Base-by-base conservation (phyloP, 225 moss, liverwort and hornwort species). In the Pseudoscleropodium purum region DNA sequence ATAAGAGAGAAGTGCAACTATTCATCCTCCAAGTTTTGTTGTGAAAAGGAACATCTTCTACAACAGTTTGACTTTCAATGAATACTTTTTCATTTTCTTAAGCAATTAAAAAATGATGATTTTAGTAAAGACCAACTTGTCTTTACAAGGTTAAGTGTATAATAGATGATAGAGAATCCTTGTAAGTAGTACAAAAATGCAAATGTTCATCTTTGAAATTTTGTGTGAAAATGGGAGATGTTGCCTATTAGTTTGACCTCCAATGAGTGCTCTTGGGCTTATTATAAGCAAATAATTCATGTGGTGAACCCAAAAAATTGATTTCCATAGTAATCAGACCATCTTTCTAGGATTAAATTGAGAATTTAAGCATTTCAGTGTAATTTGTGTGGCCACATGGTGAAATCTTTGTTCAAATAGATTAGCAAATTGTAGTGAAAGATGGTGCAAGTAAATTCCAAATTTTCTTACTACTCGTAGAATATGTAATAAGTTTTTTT, bases 321-420 rank as follows among this genome's bases (percentile, higher is more conserved):
- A 47, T 75, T 30, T 47, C 1, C 1, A 30, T 2, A 0, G 0
- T 6, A 3, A 18, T 0, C 0, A 11, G 1, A 2, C 0, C 0
- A 1, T 49, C 12, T 0, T 49, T 31, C 0, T 7, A 0, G 33
- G 7, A 1, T 31, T 34, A 5, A 34, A 8, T 51, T 34, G 76
- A 34, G 2, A 49, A 33, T 21, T 33, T 21, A 13, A 52, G 36
- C 2, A 1, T 52, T 34, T 36, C 0, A 3, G 0, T 20, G 20
- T 49, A 4, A 33, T 19, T 49, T 49, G 2, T 36, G 3, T 9
- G 4, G 24, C 9, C 5, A 54, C 4, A 15, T 54, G 6, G 36
- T 24, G 6, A 23, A 54, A 37, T 14, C 9, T 24, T 54, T 23
- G 36, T 37, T 78, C 34, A 54, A 78, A 24, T 0, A 36, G 0